A percentile compares a stretch with the other conserved stretches of the same genome.
These are phyloP conservation scores for Schwanniomyces yamadae DNA, from an alignment of 805 yeast genomes.

Conservation along the genomic window DNA sequence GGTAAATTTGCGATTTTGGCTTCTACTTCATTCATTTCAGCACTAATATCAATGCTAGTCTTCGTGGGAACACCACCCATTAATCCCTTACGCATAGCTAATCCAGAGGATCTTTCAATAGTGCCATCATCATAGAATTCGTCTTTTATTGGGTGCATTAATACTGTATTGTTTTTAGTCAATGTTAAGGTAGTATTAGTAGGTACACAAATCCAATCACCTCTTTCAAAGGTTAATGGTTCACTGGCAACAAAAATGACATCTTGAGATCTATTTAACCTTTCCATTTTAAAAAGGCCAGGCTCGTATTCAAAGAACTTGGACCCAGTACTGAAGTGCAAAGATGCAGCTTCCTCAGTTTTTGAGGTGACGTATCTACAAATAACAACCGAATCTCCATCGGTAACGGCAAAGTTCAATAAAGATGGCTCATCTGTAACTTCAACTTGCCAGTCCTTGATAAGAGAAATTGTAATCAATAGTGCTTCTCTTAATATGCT, in stretches of 20 bases:
- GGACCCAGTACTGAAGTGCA: slow-evolving; percentile 93
- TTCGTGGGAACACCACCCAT: slow-evolving; percentile 86
- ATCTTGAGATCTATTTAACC: slow-evolving; percentile 88
- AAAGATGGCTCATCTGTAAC: slow-evolving; percentile 68
- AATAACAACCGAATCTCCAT: slow-evolving; percentile 83
- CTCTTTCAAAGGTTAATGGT: slow-evolving; percentile 93
- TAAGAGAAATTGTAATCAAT: slow-evolving; percentile 65
- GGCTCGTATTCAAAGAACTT: slow-evolving; percentile 86
- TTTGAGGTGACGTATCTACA: slow-evolving; percentile 85
- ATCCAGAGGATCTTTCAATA: slow-evolving; percentile 71
- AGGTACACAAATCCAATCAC: slow-evolving; percentile 97
- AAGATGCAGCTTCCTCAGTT: slow-evolving; percentile 93
- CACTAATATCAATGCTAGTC: slow-evolving; percentile 15
- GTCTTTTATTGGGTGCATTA: slow-evolving; percentile 87
- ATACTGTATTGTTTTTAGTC: slow-evolving; percentile 72
- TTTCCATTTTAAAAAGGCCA: slow-evolving; percentile 91
- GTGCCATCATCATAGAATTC: slow-evolving; percentile 74
- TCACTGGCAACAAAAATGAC: slow-evolving; percentile 97
- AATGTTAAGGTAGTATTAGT: slow-evolving; percentile 85
- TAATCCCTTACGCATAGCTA: slow-evolving; percentile 88
- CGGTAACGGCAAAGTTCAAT: slow-evolving; percentile 92
- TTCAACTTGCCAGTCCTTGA: slow-evolving; percentile 78
- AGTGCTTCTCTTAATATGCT: slow-evolving; percentile 64
- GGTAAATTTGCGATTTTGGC: slow-evolving; percentile 28
- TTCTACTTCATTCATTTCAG: slow-evolving; percentile 17